These are phyloP conservation scores for Amanita fuliginea DNA, from an alignment of 768 basidiomycete species.

Conservation along the genomic window DNA sequence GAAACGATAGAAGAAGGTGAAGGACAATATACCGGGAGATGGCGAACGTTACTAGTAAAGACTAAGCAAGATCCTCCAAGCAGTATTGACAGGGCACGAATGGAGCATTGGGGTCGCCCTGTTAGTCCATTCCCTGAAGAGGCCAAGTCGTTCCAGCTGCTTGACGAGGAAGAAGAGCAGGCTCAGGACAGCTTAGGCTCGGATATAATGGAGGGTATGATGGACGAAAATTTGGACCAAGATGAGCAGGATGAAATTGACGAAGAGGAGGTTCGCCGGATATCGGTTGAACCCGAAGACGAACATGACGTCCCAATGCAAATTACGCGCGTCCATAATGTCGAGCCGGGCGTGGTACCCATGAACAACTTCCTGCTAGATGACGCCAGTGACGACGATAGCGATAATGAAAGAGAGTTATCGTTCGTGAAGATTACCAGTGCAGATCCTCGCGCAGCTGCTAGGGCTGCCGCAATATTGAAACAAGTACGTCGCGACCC, in stretches of 20 bases:
- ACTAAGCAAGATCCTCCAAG: slow-evolving; percentile 61
- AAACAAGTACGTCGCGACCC: slow-evolving; percentile 50
- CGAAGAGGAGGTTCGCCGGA: slow-evolving; percentile 19
- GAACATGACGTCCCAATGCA: background rate
- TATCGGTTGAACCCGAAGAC: slow-evolving; percentile 15
- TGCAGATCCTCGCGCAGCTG: slow-evolving; percentile 77
- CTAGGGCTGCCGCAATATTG: slow-evolving; percentile 86
- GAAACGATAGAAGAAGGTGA: slow-evolving; percentile 25
- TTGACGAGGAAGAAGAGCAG: slow-evolving; percentile 10
- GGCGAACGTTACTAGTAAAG: slow-evolving; percentile 40
- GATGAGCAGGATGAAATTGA: slow-evolving; percentile 9
- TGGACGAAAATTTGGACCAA: background rate
- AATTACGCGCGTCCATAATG: background rate
- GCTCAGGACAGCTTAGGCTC: background rate
- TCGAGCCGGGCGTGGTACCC: too few species aligned
- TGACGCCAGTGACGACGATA: slow-evolving; percentile 9
- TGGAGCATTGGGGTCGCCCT: slow-evolving; percentile 57
- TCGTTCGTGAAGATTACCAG: slow-evolving; percentile 80
- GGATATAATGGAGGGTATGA: background rate
- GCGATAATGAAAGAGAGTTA: slow-evolving; percentile 29
- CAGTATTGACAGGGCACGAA: slow-evolving; percentile 35
- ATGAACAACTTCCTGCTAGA: background rate
- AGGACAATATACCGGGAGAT: slow-evolving; percentile 63
- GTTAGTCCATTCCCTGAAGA: slow-evolving; percentile 51
- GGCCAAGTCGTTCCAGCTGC: slow-evolving; percentile 13